Base-by-base conservation (phyloP, 1,284 basidiomycete species). In the Heterobasidion occidentale region DNA sequence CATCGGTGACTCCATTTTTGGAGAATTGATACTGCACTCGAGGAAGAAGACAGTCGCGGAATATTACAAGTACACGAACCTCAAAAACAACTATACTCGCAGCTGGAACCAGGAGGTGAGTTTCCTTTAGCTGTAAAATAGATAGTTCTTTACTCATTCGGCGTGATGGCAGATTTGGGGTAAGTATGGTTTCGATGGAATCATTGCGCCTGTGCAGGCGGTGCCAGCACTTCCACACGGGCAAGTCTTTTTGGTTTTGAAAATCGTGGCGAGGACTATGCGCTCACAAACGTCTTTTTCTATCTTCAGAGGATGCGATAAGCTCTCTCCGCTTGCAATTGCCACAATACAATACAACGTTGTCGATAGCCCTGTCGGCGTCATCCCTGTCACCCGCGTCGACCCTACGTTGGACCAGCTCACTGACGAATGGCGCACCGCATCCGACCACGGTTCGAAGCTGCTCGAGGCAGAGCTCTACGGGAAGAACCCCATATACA, bases 351-450 rank as follows among this genome's bases (percentile, higher is more conserved):
- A 83, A 7, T 88, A 83, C 70, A 96, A 96, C 70, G 70, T 94
- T 46, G 70, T 91, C 56, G 91, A 95, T 64, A 77, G 78, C 36
- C 84, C 92, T 0, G 87, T 83, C 17, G 92, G 91, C 12, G 74
- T 80, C 49, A 61, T 96, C 1, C 94, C 94, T 7, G 87, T 95
- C 33, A 91, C 90, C 2, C 80, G 80, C 15, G 91, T 97, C 38
- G 81, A 92, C 62, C 68, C 83, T 0, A 59, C 60, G 2, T 74
- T 74, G 46, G 94, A 97, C 67, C 67, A 68, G 7, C 64, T 88
- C 36, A 78, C 83, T 0, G 70, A 77, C 8, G 82, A 81, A 59
- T 92, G 83, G 83, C 53, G 76, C 65, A 74, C 53, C 64, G 68
- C 15, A 66, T 79, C 51, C 11, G 63, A 70, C 14, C 75, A 72